Conservation (phyloP, 176 grass and related monocot species). For the Avena insularis region DNA sequence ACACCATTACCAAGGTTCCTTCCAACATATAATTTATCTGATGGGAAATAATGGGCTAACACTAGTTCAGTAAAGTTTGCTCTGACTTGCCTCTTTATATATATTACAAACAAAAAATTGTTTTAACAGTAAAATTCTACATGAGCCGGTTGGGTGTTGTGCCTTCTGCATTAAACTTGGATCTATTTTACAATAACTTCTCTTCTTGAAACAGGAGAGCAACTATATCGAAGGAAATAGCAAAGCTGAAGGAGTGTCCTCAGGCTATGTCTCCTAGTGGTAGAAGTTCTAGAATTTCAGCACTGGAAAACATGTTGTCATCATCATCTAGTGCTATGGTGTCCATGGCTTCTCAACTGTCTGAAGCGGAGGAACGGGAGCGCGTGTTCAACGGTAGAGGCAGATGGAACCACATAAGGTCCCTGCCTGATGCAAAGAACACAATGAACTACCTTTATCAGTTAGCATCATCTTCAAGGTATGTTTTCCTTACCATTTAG, state of each 20-base stretch:
- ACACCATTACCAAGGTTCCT: neutral
- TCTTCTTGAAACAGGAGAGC: constrained; percentile 61
- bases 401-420: constrained; percentile 86
- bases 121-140: constrained; percentile 16
- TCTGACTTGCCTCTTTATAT: neutral
- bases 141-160: neutral
- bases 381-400: constrained; percentile 71
- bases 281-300: constrained; percentile 89
- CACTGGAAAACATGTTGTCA: constrained; percentile 90
- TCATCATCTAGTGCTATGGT: constrained; percentile 84
- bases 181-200: neutral
- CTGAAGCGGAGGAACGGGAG: constrained; percentile 89
- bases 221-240: constrained; percentile 87
- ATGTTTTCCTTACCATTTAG: constrained; percentile 19
- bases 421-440: constrained; percentile 83
- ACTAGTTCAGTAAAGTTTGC: neutral
- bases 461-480: constrained; percentile 82
- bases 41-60: neutral
- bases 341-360: constrained; percentile 89
- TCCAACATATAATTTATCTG: neutral
- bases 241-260: constrained; percentile 85
- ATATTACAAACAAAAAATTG: neutral
- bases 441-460: constrained; percentile 90
- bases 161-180: neutral
- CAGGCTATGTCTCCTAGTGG: constrained; percentile 97